Conservation (phyloP, 1,139 yeast species). For the Meyerozyma athensensis region DNA sequence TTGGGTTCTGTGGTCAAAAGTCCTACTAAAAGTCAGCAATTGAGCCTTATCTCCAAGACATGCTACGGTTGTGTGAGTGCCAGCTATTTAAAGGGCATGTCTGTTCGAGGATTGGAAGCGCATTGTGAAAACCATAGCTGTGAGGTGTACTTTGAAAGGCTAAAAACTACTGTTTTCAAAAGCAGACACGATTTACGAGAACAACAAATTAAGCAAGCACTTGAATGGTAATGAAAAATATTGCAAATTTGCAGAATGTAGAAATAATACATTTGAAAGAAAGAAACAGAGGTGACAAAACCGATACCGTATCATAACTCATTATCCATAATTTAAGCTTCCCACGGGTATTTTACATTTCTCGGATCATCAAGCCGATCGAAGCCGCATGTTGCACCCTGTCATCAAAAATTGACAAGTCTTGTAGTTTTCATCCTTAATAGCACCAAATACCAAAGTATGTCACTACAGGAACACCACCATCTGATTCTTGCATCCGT, state of each 20-base stretch:
- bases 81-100: neutral
- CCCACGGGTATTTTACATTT: too few species aligned
- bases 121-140: neutral
- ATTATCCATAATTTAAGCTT: too few species aligned
- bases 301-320: too few species aligned
- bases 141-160: neutral
- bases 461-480: too few species aligned
- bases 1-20: slow-evolving; percentile 16
- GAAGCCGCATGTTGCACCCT: too few species aligned
- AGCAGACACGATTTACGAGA: neutral
- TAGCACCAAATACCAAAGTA: too few species aligned
- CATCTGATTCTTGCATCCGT: too few species aligned
- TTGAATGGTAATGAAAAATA: neutral
- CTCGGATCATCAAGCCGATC: too few species aligned
- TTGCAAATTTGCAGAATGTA: neutral
- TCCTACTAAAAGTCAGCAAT: slow-evolving; percentile 11
- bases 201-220: neutral
- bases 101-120: neutral
- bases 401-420: too few species aligned
- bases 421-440: too few species aligned
- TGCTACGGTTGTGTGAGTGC: neutral
- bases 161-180: neutral
- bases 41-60: neutral
- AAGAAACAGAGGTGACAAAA: neutral
- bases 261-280: neutral